These are phyloP conservation scores for Fragaria iinumae DNA, from an alignment of 306 rosid species.

Conservation along the genomic window DNA sequence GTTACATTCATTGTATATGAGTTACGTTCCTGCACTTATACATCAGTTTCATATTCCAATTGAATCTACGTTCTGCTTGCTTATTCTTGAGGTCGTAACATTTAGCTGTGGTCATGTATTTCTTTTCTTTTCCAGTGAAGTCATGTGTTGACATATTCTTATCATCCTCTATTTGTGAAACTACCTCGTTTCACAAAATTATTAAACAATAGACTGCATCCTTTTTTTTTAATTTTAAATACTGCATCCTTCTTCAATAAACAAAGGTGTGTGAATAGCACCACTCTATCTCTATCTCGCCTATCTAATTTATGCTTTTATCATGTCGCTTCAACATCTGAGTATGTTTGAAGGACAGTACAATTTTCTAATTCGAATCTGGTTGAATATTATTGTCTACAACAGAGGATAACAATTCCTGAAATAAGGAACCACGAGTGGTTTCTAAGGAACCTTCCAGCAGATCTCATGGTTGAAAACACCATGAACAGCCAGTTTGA, in stretches of 20 bases:
- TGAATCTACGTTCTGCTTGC: not conserved
- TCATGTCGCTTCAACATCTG: not conserved
- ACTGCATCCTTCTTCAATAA: no score
- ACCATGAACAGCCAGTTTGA: constrained; percentile 51
- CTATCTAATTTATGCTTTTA: not conserved
- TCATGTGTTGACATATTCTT: not conserved
- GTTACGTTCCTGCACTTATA: not conserved
- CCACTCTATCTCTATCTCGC: not conserved
- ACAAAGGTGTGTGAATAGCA: not conserved
- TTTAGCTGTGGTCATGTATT: not conserved
- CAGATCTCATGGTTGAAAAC: constrained; percentile 71
- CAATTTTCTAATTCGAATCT: constrained; percentile 22
- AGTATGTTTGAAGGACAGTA: constrained; percentile 1
- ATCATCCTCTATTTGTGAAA: not conserved
- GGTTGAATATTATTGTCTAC: constrained; percentile 13
- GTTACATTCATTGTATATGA: not conserved
- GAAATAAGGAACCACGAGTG: constrained; percentile 90
- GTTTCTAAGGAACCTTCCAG: constrained; percentile 88
- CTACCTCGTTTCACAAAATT: not conserved
- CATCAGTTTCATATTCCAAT: not conserved
- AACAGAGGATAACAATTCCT: constrained; percentile 84
- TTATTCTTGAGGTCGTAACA: not conserved
- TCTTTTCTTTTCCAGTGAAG: not conserved
- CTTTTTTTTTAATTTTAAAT: no score
- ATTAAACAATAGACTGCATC: not conserved